Base-by-base conservation (phyloP, 1,284 basidiomycete genomes). In the Porogramme epimiltina region DNA sequence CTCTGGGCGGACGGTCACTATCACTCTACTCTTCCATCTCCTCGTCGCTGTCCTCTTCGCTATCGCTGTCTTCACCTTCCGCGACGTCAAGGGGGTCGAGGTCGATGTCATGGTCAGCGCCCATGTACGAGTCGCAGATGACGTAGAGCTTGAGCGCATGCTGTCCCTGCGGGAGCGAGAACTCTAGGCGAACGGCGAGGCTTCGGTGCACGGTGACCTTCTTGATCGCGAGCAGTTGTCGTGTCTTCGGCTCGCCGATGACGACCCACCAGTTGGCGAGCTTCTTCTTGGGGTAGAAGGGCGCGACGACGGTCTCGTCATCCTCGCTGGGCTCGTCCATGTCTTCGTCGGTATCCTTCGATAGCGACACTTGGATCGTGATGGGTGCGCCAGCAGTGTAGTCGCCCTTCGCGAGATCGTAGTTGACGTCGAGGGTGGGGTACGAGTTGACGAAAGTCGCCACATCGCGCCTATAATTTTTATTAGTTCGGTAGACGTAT, bases 211-310 rank as follows among this genome's bases (percentile, higher is more conserved):
- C 85, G 0, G 96, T 98, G 20, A 98, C 91, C 53, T 90, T 90
- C 75, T 98, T 98, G 80, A 99, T 98, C 45, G 92, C 91, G 26
- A 95, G 84, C 38, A 99, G 75, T 61, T 91, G 87, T 54, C 80
- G 82, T 60, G 75, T 87, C 65, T 70, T 78, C 51, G 73, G 84
- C 59, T 97, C 93, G 25, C 95, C 95, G 4, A 98, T 81, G 34
- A 98, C 94, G 25, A 98, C 77, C 95, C 95, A 99, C 95, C 95
- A 99, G 65, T 95, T 94, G 50, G 91, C 86, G 70, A 95, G 84
- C 79, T 98, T 98, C 69, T 87, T 87, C 50, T 74, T 75, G 0
- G 96, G 95, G 76, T 92, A 99, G 75, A 90, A 94, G 0, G 95
- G 93, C 1, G 94, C 94, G 22, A 97, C 81, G 18, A 95, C 95